These are phyloP conservation scores for Lentinus brumalis DNA, from an alignment of 768 basidiomycete genomes.

Conservation along the genomic window DNA sequence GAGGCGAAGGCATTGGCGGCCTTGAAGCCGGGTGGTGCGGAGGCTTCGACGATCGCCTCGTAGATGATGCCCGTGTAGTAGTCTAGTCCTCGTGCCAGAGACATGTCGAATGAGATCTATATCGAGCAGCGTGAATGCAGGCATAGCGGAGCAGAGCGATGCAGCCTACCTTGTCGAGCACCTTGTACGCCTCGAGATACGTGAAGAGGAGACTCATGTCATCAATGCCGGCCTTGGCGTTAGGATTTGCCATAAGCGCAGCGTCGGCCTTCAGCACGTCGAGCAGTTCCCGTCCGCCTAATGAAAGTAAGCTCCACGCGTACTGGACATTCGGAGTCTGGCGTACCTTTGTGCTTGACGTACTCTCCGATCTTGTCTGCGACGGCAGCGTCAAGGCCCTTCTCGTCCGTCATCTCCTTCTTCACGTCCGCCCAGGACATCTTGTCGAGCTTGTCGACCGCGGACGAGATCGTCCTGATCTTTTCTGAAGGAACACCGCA, in stretches of 20 bases:
- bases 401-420: conserved; percentile 96
- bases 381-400: conserved; percentile 75
- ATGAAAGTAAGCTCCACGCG: not conserved
- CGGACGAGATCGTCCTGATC: conserved; percentile 90
- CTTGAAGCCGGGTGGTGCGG: conserved; percentile 85
- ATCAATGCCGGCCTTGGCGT: conserved; percentile 77
- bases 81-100: conserved; percentile 95
- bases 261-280: conserved; percentile 66
- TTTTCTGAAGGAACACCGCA: conserved; percentile 93
- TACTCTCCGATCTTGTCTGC: conserved; percentile 98
- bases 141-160: not conserved
- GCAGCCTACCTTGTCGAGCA: conserved; percentile 69
- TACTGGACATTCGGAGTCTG: not conserved
- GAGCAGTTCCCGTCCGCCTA: conserved; percentile 81
- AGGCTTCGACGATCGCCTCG: conserved; percentile 91
- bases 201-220: conserved; percentile 89
- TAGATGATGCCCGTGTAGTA: conserved; percentile 99
- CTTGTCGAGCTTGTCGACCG: conserved; percentile 99
- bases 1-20: conserved; percentile 51
- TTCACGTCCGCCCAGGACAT: conserved; percentile 89
- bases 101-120: conserved; percentile 94
- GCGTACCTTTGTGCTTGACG: conserved; percentile 87
- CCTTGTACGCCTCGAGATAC: conserved; percentile 78
- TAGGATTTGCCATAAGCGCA: conserved; percentile 64
- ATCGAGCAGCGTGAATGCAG: not conserved